Evolutionary conservation across 208 protist species (phyloP).

Genomic region (Sergeia podlipaevii): DNA sequence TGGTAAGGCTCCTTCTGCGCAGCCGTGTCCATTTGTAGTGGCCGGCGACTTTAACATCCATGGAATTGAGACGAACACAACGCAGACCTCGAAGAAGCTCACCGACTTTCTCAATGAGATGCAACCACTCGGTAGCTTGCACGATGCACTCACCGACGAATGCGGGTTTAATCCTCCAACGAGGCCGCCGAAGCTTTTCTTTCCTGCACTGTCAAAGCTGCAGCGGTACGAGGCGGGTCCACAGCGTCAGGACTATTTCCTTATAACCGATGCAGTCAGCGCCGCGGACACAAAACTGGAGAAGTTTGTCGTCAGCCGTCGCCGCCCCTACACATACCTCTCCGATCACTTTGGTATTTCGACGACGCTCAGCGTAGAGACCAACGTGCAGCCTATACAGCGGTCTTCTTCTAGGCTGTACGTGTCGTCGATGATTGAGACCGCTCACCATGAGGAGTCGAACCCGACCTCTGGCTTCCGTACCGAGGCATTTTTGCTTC

Average conservation of each 20-base stretch:
- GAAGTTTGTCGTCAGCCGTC: slow-evolving; percentile 77
- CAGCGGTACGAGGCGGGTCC: slow-evolving; percentile 45
- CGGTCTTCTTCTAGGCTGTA: slow-evolving; percentile 25
- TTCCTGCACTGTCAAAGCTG: slow-evolving; percentile 79
- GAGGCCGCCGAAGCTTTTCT: slow-evolving; percentile 73
- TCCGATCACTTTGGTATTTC: slow-evolving; percentile 88
- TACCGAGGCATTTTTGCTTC: slow-evolving; percentile 35
- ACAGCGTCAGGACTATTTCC: slow-evolving; percentile 87
- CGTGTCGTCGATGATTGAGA: slow-evolving; percentile 41
- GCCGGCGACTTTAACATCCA: slow-evolving; percentile 85
- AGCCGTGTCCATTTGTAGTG: slow-evolving; percentile 51
- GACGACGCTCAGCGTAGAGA: slow-evolving; percentile 1
- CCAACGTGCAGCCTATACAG: neutral
- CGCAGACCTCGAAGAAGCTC: slow-evolving; percentile 44
- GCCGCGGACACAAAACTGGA: slow-evolving; percentile 36
- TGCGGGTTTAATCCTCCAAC: slow-evolving; percentile 58
- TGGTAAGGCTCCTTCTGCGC: neutral
- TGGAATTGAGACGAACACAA: slow-evolving; percentile 51
- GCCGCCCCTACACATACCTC: slow-evolving; percentile 82
- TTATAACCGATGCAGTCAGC: slow-evolving; percentile 43
- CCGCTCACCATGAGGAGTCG: slow-evolving; percentile 60
- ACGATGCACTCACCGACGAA: slow-evolving; percentile 61
- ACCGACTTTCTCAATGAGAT: slow-evolving; percentile 64
- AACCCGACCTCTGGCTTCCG: slow-evolving; percentile 52
- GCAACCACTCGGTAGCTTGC: slow-evolving; percentile 45